phyloP scores from a whole-genome alignment of 2,329 filamentous ascomycete genomes.

The Alternaria solani region DNA sequence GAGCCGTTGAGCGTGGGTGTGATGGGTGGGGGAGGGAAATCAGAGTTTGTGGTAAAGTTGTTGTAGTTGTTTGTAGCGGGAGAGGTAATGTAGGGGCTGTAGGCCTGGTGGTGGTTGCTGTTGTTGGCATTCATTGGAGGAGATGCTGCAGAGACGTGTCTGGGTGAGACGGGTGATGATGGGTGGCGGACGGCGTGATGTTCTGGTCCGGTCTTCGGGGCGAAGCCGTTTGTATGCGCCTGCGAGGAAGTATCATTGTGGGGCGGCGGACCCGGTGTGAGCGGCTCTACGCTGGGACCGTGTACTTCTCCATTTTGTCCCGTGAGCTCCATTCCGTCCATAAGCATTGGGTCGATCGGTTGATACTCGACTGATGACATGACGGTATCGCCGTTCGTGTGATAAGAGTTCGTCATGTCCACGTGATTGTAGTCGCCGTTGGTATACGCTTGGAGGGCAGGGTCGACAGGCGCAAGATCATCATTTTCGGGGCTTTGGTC shows the following conservation, averaged over 20 bases:
- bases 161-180: constrained; percentile 34
- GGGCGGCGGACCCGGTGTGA: constrained; percentile 35
- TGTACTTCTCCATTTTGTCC: constrained; percentile 19
- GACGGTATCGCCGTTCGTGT: constrained; percentile 35
- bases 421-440: constrained; percentile 25
- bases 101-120: constrained; percentile 6
- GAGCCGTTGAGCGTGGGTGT: constrained; percentile 20
- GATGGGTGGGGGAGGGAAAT: constrained; percentile 32
- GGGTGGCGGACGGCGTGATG: constrained; percentile 23
- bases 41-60: constrained; percentile 33
- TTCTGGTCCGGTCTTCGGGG: constrained; percentile 13
- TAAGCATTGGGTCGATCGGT: constrained; percentile 23
- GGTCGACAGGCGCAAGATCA: constrained; percentile 40
- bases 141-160: constrained; percentile 21
- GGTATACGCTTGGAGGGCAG: constrained; percentile 36
- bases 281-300: constrained; percentile 37
- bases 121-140: constrained; percentile 21
- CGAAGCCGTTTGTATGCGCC: constrained; percentile 22
- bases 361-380: constrained; percentile 47
- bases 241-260: constrained; percentile 15
- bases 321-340: constrained; percentile 25
- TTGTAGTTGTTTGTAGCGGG: constrained; percentile 29
- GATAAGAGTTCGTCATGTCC: constrained; percentile 24
- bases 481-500: constrained; percentile 30
- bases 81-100: constrained; percentile 23